Conservation (phyloP, 768 basidiomycete species). For the Podaxis pistillaris region DNA sequence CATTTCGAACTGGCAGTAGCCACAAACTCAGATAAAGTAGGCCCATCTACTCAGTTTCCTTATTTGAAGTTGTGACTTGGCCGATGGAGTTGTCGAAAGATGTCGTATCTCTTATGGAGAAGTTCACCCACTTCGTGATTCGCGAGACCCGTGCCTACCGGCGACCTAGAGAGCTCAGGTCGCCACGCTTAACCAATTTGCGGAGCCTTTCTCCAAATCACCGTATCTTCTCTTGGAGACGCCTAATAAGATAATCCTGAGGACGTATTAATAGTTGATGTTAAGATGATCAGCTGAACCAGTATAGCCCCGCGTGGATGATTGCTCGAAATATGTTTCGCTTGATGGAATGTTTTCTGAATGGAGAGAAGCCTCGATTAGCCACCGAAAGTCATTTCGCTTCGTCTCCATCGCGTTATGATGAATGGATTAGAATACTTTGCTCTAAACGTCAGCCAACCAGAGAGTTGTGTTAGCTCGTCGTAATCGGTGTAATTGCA, state of each 20-base stretch:
- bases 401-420: background rate
- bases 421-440: background rate
- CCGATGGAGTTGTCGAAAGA: background rate
- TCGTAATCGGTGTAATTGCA: background rate
- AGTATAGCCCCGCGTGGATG: background rate
- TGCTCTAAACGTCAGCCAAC: background rate
- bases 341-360: background rate
- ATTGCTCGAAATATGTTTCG: background rate
- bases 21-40: background rate
- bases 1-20: background rate
- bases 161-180: background rate
- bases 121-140: background rate
- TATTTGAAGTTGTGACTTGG: background rate
- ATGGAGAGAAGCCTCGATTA: background rate
- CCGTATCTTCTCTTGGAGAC: background rate
- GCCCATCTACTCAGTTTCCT: background rate
- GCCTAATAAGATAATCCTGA: background rate
- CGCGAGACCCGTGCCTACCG: conserved; percentile 1
- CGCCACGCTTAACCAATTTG: background rate
- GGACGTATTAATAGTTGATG: background rate
- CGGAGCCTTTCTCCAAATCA: conserved; percentile 8
- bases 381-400: background rate
- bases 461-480: background rate
- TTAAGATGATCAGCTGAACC: background rate
- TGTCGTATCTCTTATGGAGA: background rate